Evolutionary conservation across 2,329 filamentous ascomycete genomes (phyloP).

Genomic region (Fusarium albidum): DNA sequence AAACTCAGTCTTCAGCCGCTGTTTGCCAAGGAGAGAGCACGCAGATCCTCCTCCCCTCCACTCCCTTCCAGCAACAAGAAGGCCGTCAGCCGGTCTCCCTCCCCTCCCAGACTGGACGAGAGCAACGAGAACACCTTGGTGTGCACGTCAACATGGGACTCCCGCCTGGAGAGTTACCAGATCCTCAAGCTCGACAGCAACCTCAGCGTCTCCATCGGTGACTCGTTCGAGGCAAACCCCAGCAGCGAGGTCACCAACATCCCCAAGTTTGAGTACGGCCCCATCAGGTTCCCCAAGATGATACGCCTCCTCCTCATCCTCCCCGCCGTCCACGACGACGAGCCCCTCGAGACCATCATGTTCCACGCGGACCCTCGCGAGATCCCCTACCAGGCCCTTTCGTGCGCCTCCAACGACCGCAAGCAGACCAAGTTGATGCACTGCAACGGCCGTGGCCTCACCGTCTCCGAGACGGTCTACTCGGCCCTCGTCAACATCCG

Average conservation of each 20-base stretch:
- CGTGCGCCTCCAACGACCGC: conserved; percentile 10
- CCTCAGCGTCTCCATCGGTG: conserved; percentile 9
- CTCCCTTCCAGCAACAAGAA: conserved; percentile 3
- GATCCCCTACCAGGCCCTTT: conserved; percentile 7
- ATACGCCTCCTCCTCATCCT: conserved; percentile 11
- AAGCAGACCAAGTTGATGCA: conserved; percentile 13
- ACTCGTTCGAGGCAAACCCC: conserved; percentile 10
- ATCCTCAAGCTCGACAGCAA: conserved; percentile 12
- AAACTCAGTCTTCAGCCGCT: conserved; percentile 14
- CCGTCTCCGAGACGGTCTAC: conserved; percentile 8
- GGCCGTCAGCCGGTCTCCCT: conserved; percentile 1
- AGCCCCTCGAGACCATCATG: conserved; percentile 14
- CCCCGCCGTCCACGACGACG: conserved; percentile 3
- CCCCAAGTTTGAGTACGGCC: conserved; percentile 11
- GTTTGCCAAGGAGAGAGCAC: conserved; percentile 13
- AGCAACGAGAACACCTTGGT: conserved; percentile 16
- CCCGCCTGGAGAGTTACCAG: conserved; percentile 7
- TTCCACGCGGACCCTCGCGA: conserved; percentile 11
- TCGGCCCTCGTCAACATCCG: conserved; percentile 10
- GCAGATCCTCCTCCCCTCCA: conserved; percentile 5
- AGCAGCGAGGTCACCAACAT: conserved; percentile 8
- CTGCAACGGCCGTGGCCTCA: conserved; percentile 8
- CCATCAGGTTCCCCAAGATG: conserved; percentile 12
- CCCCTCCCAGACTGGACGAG: conserved; percentile 10
- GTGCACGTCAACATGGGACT: conserved; percentile 11